Base-by-base conservation (phyloP, 202 grass and related monocot species). In the Tripidium arundinaceum region DNA sequence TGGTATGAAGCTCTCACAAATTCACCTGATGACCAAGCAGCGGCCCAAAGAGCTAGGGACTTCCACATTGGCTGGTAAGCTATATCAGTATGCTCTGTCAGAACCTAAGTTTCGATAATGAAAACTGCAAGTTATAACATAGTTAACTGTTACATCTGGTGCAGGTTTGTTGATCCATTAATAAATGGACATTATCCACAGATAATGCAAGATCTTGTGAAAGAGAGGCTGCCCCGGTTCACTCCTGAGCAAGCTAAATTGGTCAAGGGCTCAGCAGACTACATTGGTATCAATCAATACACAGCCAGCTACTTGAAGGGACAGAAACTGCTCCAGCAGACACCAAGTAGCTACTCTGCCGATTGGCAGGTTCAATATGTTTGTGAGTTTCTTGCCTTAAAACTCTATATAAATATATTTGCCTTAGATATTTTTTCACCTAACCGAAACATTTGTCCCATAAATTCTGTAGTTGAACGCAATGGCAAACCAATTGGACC, bases 41-140 rank as follows among this genome's bases (percentile, higher is more conserved):
- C 94, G 1, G 94, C 88, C 54, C 89, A 91, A 80, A 93, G 94
- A 97, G 86, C 91, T 66, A 89, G 93, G 63, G 93, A 97, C 84
- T 97, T 93, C 81, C 90, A 93, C 74, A 31, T 97, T 81, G 93
- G 93, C 68, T 97, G 93, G 93, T 93, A 86, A 89, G 80, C 58
- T 38, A 58, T 45, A 55, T 8, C 50, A 77, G 13, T 40, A 71
- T 41, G 22, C 38, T 89, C 27, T 61, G 19, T 47, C 13, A 26
- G 15, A 60, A 19, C 22, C 1, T 19, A 24, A 66, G 16, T 31
- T 81, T 72, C 18, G 12, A 14, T 19, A 22, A 39, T 71, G 26
- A 72, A 13, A 80, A 42, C 3, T n/a, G n/a, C n/a, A n/a, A n/a
- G n/a, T n/a, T 49, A 43, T 61, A 46, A 78, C n/a, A 19, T 1